Percentiles rank a stretch among this genome's conserved stretches.
Evolutionary conservation across 2,329 filamentous ascomycete species (phyloP).

Genomic region (Lasiodiplodia gonubiensis): DNA sequence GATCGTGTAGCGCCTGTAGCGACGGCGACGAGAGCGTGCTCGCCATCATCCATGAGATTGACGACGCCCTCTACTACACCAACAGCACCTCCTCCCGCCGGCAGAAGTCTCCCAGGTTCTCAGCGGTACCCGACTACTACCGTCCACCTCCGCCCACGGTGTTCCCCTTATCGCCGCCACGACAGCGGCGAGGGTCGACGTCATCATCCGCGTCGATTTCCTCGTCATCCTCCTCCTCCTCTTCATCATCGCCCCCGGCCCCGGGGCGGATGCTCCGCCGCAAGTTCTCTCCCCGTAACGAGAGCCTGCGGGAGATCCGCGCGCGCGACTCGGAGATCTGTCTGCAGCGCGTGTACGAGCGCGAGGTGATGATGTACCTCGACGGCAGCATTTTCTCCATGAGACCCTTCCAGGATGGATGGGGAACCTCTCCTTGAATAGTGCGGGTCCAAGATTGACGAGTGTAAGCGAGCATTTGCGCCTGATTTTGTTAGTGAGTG

Average conservation of each 20-base stretch:
- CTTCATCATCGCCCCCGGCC: conserved; percentile 3
- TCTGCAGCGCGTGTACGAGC: conserved; percentile 40
- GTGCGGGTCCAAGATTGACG: not conserved
- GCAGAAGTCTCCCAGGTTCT: not conserved
- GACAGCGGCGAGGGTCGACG: conserved; percentile 34
- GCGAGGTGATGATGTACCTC: conserved; percentile 40
- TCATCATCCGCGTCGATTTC: conserved; percentile 30
- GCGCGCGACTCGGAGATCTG: conserved; percentile 44
- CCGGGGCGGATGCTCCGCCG: conserved; percentile 33
- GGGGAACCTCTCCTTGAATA: not conserved
- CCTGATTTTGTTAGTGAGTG: not conserved
- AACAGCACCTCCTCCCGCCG: conserved; percentile 3
- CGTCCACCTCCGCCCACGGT: conserved; percentile 30
- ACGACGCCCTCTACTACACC: conserved; percentile 30
- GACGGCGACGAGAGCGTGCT: conserved; percentile 27
- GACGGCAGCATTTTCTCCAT: conserved; percentile 36
- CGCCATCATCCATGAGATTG: conserved; percentile 35
- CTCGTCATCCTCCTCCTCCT: conserved; percentile 27
- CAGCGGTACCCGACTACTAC: not conserved
- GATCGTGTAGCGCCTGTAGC: not conserved
- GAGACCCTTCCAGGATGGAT: not conserved
- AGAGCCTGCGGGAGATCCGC: conserved; percentile 41
- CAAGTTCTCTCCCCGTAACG: conserved; percentile 36
- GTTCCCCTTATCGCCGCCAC: conserved; percentile 31
- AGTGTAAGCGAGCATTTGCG: not conserved